Conservation (phyloP, 139 green algal species). For the Limnomonas spitsbergensis region DNA sequence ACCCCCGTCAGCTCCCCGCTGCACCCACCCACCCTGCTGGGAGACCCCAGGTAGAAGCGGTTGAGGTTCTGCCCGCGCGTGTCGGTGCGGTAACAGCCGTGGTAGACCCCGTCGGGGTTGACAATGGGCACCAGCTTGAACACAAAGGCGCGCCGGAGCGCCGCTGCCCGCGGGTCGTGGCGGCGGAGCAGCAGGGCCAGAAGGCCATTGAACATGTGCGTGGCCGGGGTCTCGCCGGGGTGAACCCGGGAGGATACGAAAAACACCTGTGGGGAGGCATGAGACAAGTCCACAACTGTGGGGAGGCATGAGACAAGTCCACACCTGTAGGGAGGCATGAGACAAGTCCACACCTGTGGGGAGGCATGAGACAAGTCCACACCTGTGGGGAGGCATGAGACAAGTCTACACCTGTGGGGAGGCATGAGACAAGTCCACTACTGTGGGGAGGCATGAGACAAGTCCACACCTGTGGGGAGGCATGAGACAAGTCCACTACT, state of each 20-base stretch:
- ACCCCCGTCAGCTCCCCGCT: too few species aligned
- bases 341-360: too few species aligned
- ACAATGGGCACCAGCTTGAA: conserved; percentile 67
- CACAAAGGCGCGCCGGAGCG: conserved; percentile 50
- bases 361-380: too few species aligned
- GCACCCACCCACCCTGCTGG: conserved; percentile 21
- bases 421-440: too few species aligned
- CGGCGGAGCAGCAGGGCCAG: conserved; percentile 56
- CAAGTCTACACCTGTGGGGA: too few species aligned
- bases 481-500: too few species aligned
- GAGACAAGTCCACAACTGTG: too few species aligned
- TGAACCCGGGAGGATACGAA: conserved; percentile 63
- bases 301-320: too few species aligned
- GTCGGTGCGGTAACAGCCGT: conserved; percentile 58
- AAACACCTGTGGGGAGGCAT: conserved; percentile 44
- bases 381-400: too few species aligned
- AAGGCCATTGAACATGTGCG: conserved; percentile 62
- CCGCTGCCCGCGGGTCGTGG: conserved; percentile 42
- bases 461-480: too few species aligned
- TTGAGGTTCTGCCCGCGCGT: conserved; percentile 63
- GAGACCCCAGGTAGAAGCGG: conserved; percentile 47
- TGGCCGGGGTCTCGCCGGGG: conserved; percentile 65
- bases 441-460: too few species aligned
- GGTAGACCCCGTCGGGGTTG: conserved; percentile 61
- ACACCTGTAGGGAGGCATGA: too few species aligned